Base-by-base conservation (phyloP, 2,329 filamentous ascomycete genomes). In the Sporothrix variecibatus region DNA sequence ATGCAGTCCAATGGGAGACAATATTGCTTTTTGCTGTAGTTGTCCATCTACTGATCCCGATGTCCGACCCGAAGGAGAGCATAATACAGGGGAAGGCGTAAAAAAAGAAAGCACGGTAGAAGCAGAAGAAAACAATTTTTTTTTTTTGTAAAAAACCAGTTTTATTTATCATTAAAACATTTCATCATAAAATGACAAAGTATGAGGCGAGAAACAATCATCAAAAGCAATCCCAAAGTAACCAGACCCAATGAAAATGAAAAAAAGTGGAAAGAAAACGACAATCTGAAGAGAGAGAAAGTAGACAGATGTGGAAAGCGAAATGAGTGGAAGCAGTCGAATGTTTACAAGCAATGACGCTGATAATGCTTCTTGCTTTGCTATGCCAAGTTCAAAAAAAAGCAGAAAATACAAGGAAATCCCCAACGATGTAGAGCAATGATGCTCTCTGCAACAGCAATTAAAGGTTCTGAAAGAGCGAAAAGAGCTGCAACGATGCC, bases 151-250 rank as follows among this genome's bases (percentile, higher is more conserved):
- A 67, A n/a, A 56, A 28, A 8, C 26, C 23, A 51, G 43, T 64
- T 34, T 51, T 43, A 64, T 53, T 62, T 49, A 53, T 74, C 73
- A 60, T 71, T 51, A 58, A 11, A 56, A 60, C 68, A 60, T 74
- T 51, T 67, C 68, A 43, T 74, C 72, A 51, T 74, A 46, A 49
- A 64, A 12, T 51, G 17, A 43, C 31, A 62, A 28, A 34, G 62
- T 34, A 71, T 17, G 62, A 58, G 4, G 23, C 58, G 43, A 74
- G 49, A 17, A 51, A 26, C 46, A 38, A 31, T 17, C 17, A 65
- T n/a, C 8, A 26, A 60, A 49, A 60, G 49, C 26, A 68, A 11
- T 4, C 17, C 46, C 6, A 53, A 53, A 17, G 40, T 17, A 49
- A 26, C 31, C 67, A 49, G 12, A 65, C 60, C 23, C 64, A 68